Conservation (phyloP, 2,329 filamentous ascomycete species). For the Fusarium mexicanum region DNA sequence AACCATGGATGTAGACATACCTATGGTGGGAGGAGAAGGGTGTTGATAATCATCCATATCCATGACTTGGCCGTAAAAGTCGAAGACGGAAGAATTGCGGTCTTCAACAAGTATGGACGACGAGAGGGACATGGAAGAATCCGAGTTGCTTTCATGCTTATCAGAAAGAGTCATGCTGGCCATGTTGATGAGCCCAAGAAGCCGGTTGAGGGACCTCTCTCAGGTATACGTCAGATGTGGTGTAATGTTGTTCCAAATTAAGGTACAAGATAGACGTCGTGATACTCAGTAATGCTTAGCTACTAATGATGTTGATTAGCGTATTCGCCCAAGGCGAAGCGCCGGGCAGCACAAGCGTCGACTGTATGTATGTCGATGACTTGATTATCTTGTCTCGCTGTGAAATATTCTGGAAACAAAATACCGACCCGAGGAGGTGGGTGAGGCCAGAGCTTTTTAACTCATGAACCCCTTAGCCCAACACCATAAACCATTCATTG, state of each 20-base stretch:
- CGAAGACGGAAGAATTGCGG: not conserved
- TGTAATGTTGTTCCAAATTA: slow-evolving; percentile 5
- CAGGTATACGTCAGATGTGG: not conserved
- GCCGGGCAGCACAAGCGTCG: not conserved
- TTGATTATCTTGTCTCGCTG: not conserved
- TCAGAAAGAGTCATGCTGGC: slow-evolving; percentile 3
- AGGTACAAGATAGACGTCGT: not conserved
- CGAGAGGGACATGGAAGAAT: slow-evolving; percentile 12
- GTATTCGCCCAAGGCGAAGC: not conserved
- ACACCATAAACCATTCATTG: not conserved
- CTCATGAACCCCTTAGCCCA: not conserved
- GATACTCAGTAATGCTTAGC: not conserved
- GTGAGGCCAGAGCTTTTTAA: slow-evolving; percentile 21
- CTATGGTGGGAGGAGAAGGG: slow-evolving; percentile 7
- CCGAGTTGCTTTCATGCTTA: not conserved
- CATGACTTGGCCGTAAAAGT: not conserved
- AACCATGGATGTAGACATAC: slow-evolving; percentile 10
- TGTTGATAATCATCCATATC: slow-evolving; percentile 1
- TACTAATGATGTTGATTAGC: not conserved
- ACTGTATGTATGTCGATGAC: not conserved
- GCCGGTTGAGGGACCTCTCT: not conserved
- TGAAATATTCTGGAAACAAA: not conserved
- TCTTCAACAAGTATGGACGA: slow-evolving; percentile 19
- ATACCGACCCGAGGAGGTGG: slow-evolving; percentile 1
- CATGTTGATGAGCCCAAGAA: not conserved